Percentiles rank a stretch among this genome's conserved stretches.
Conservation (phyloP, 2,329 filamentous ascomycete species). For the Sporothrix pallida region DNA sequence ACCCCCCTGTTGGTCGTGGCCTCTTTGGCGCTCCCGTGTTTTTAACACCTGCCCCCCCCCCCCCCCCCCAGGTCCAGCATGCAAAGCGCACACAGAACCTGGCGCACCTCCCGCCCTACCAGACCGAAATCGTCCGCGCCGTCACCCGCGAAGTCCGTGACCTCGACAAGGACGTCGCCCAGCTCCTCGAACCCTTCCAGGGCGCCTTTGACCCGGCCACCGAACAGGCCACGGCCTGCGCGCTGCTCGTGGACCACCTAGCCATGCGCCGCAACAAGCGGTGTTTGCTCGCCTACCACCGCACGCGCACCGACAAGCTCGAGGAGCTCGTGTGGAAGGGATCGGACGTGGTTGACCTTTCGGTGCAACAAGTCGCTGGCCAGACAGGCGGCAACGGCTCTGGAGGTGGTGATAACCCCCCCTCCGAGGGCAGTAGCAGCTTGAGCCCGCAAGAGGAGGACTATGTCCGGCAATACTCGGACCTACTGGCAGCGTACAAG, state of each 20-base stretch:
- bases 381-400: neutral
- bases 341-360: constrained; percentile 77
- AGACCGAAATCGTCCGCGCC: constrained; percentile 85
- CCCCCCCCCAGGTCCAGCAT: constrained; percentile 74
- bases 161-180: constrained; percentile 81
- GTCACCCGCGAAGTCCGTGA: constrained; percentile 92
- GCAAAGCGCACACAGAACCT: constrained; percentile 93
- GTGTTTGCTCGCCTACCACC: constrained; percentile 92
- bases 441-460: constrained; percentile 96
- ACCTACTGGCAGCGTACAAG: constrained; percentile 94
- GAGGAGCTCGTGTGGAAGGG: constrained; percentile 95
- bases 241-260: constrained; percentile 89
- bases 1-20: too few relatives aligned
- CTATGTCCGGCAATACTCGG: constrained; percentile 89
- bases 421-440: constrained; percentile 63
- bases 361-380: constrained; percentile 45
- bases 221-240: constrained; percentile 83
- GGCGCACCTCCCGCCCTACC: constrained; percentile 84
- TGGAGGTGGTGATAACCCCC: neutral
- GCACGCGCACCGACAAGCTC: constrained; percentile 85
- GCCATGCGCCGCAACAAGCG: constrained; percentile 96
- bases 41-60: too few relatives aligned
- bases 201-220: constrained; percentile 83
- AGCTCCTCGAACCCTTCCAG: constrained; percentile 80
- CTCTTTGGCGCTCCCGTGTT: too few relatives aligned